Evolutionary conservation across 371 early-diverging fungal species (phyloP).

Genomic region (Circinella umbellata): DNA sequence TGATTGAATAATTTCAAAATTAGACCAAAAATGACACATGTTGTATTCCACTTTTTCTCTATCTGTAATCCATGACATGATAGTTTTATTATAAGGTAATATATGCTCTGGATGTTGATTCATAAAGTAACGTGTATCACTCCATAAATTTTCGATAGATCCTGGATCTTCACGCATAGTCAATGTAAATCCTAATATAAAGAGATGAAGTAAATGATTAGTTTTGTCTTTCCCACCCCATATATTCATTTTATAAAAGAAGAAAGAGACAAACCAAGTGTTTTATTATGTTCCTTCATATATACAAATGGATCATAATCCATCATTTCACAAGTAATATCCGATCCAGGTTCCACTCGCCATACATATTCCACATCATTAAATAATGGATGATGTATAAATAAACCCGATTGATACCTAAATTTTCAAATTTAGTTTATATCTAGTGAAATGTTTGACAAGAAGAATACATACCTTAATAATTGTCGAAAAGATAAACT

Average conservation of each 20-base stretch:
- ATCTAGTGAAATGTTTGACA: neutral
- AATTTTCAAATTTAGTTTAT: neutral
- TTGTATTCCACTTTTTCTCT: slow-evolving; percentile 43
- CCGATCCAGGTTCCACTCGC: slow-evolving; percentile 93
- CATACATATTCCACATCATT: slow-evolving; percentile 88
- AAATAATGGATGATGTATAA: slow-evolving; percentile 81
- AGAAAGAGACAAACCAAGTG: slow-evolving; percentile 59
- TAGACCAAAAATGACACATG: slow-evolving; percentile 80
- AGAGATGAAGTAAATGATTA: too few relatives aligned
- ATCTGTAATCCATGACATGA: slow-evolving; percentile 40
- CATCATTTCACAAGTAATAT: slow-evolving; percentile 81
- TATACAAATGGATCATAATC: slow-evolving; percentile 87
- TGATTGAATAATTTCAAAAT: slow-evolving; percentile 71
- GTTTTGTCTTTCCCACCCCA: too few relatives aligned
- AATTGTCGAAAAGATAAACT: slow-evolving; percentile 31
- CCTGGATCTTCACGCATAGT: slow-evolving; percentile 18
- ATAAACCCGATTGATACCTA: slow-evolving; percentile 86
- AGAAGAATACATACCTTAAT: slow-evolving; percentile 22
- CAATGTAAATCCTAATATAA: slow-evolving; percentile 22
- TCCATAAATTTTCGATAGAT: slow-evolving; percentile 23
- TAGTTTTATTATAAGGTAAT: slow-evolving; percentile 20
- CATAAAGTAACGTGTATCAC: slow-evolving; percentile 24
- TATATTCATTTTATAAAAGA: neutral
- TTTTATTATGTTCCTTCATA: slow-evolving; percentile 78
- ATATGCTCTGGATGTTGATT: slow-evolving; percentile 12